phyloP scores from a whole-genome alignment of 768 basidiomycete species.

The Bullera alba region DNA sequence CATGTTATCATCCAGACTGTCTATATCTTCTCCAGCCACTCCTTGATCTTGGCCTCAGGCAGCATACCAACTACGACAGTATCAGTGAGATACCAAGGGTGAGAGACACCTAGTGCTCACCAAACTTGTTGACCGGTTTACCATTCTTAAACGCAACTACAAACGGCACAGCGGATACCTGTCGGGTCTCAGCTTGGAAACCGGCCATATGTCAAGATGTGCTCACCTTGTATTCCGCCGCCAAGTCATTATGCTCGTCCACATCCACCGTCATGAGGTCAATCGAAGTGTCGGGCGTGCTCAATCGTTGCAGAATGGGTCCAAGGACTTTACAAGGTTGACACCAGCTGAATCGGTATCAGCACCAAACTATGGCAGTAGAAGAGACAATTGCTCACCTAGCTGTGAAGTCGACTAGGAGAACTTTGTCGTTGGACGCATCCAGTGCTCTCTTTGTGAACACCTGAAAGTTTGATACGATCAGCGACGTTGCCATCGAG shows the following conservation, averaged over 20 bases:
- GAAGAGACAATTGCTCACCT: background rate
- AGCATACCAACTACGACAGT: background rate
- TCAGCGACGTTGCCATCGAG: background rate
- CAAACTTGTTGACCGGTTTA: constrained; percentile 14
- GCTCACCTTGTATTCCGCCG: background rate
- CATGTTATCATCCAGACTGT: no score
- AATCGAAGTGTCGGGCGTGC: background rate
- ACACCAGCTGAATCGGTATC: constrained; percentile 1
- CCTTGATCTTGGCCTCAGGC: constrained; percentile 1
- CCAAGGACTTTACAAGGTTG: background rate
- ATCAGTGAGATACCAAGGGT: background rate
- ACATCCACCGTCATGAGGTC: constrained; percentile 1
- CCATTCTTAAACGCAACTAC: constrained; percentile 4
- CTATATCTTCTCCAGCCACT: background rate
- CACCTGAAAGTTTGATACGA: background rate
- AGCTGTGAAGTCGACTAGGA: background rate
- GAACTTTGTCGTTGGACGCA: background rate
- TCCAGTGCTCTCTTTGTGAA: constrained; percentile 1
- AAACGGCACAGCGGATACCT: constrained; percentile 1
- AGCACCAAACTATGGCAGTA: background rate
- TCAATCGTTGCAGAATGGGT: background rate
- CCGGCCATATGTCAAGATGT: background rate
- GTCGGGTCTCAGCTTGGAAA: background rate
- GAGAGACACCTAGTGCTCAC: background rate
- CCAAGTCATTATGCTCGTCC: background rate